These are phyloP conservation scores for Aphanomyces astaci DNA, from an alignment of 352 stramenopile species.

Conservation along the genomic window DNA sequence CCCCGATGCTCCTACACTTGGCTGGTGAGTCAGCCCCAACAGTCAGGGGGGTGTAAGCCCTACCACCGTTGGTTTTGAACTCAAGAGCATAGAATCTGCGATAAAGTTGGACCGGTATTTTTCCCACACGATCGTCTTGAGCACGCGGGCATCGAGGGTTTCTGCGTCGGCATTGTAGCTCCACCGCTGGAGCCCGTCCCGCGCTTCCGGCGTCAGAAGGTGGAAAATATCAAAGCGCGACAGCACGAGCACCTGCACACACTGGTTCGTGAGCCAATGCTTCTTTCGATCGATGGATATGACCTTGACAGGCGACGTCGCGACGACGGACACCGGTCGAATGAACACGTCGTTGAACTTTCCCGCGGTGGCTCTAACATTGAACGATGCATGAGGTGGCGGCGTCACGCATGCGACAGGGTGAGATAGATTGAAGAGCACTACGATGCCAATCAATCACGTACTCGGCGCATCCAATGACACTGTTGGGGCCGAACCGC, in stretches of 20 bases:
- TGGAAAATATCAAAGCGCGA: conserved; percentile 82
- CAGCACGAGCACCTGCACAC: conserved; percentile 58
- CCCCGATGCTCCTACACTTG: too few species aligned
- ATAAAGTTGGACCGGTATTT: conserved; percentile 47
- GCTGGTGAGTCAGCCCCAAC: too few species aligned
- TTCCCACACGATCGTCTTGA: conserved; percentile 75
- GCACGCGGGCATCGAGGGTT: conserved; percentile 54
- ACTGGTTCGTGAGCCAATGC: too few species aligned
- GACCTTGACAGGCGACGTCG: conserved; percentile 57
- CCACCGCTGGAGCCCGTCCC: conserved; percentile 57
- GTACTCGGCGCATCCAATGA: conserved; percentile 77
- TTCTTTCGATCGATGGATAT: too few species aligned
- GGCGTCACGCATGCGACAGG: too few species aligned
- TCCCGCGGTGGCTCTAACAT: conserved; percentile 52
- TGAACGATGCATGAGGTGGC: neutral
- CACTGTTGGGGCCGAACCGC: conserved; percentile 61
- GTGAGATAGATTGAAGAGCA: too few species aligned
- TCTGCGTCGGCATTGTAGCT: conserved; percentile 47
- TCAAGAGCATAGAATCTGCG: neutral
- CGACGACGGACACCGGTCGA: conserved; percentile 66
- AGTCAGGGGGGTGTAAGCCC: too few species aligned
- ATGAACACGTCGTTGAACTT: conserved; percentile 77
- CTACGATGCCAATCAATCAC: too few species aligned
- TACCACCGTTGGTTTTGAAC: too few species aligned
- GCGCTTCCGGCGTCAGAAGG: conserved; percentile 54